phyloP scores from a whole-genome alignment of 768 basidiomycete genomes.

The Pleurotus eryngii region DNA sequence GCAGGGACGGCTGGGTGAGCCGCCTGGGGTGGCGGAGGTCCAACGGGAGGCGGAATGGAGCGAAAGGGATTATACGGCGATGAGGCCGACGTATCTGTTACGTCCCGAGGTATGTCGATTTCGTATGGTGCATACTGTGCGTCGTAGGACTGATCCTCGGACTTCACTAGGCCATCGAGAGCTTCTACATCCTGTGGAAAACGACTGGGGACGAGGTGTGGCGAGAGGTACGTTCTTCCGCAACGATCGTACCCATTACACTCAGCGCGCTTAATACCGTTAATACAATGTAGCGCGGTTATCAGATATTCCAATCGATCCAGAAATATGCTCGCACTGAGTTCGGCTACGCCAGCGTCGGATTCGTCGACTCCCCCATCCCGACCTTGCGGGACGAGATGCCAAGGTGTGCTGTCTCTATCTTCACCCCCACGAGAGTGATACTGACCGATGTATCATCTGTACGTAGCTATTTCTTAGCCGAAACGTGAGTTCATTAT shows the following conservation, averaged over 20 bases:
- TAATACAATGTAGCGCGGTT: slow-evolving; percentile 9
- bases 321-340: slow-evolving; percentile 41
- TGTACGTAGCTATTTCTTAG: slow-evolving; percentile 36
- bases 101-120: slow-evolving; percentile 45
- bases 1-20: slow-evolving; percentile 29
- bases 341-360: slow-evolving; percentile 44
- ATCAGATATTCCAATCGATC: slow-evolving; percentile 44
- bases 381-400: slow-evolving; percentile 39
- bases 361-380: slow-evolving; percentile 29
- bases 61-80: slow-evolving; percentile 36
- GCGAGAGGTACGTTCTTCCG: slow-evolving; percentile 33
- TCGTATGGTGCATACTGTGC: not conserved
- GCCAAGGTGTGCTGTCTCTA: slow-evolving; percentile 41
- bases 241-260: not conserved
- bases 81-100: slow-evolving; percentile 34
- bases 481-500: slow-evolving; percentile 33
- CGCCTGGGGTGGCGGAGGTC: slow-evolving; percentile 30
- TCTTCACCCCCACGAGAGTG: not conserved
- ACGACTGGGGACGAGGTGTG: slow-evolving; percentile 47
- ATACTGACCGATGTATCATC: not conserved
- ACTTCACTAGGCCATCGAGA: slow-evolving; percentile 42
- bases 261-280: not conserved
- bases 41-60: slow-evolving; percentile 11
- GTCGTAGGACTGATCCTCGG: no score
- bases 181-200: slow-evolving; percentile 51